Evolutionary conservation across 2,329 filamentous ascomycete species (phyloP).

Genomic region (Aspergillus novofumigatus): DNA sequence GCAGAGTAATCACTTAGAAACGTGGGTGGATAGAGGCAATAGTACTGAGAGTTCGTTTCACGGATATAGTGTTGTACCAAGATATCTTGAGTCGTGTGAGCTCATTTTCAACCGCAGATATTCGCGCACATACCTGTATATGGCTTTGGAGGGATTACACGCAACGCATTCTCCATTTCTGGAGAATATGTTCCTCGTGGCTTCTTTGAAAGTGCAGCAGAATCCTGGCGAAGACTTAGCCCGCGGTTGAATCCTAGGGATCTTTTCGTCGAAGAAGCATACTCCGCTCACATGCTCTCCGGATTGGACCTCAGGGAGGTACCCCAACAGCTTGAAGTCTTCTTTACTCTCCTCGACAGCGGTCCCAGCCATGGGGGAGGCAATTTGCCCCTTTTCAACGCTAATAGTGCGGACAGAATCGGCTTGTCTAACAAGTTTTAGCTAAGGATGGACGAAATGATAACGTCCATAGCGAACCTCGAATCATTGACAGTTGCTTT

Average conservation of each 20-base stretch:
- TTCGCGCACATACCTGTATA: slow-evolving; percentile 29
- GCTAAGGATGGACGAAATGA: not conserved
- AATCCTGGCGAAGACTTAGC: not conserved
- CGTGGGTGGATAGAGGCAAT: slow-evolving; percentile 43
- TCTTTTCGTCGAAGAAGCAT: not conserved
- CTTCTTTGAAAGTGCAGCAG: slow-evolving; percentile 8
- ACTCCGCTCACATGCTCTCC: slow-evolving; percentile 4
- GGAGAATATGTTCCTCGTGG: slow-evolving; percentile 13
- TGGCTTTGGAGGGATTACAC: slow-evolving; percentile 33
- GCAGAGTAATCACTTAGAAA: slow-evolving; percentile 44
- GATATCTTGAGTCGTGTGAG: slow-evolving; percentile 33
- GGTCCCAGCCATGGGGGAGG: not conserved
- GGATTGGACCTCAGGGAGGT: slow-evolving; percentile 8
- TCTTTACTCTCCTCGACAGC: slow-evolving; percentile 1
- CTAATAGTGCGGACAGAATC: not conserved
- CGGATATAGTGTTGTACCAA: slow-evolving; percentile 46
- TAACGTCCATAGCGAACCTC: slow-evolving; percentile 9
- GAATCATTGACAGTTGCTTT: slow-evolving; percentile 1
- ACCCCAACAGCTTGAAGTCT: slow-evolving; percentile 15
- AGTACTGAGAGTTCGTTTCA: slow-evolving; percentile 46
- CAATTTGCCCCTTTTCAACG: not conserved
- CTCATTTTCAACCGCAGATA: not conserved
- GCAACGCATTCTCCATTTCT: slow-evolving; percentile 32
- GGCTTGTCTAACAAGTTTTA: not conserved
- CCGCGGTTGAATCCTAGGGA: not conserved